A percentile compares a stretch with the other conserved stretches of the same genome.
phyloP scores from a whole-genome alignment of 441 rosid genomes.

The Geranium incanum region DNA sequence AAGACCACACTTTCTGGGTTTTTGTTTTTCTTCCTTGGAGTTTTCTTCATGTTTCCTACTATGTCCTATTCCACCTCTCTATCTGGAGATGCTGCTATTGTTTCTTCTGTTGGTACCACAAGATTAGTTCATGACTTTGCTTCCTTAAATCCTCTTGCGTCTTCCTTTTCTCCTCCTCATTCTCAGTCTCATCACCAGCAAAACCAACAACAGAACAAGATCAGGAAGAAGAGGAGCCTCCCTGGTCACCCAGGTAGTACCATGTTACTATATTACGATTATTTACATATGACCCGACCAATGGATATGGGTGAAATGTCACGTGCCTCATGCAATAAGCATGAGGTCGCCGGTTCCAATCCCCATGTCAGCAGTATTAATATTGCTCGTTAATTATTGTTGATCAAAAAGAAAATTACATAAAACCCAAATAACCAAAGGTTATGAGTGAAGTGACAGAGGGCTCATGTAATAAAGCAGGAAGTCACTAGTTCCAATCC shows the following conservation, averaged over 20 bases:
- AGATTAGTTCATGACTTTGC: conserved; percentile 35
- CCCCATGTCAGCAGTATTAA: too few relatives aligned
- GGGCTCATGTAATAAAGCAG: too few relatives aligned
- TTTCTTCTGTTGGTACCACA: conserved; percentile 48
- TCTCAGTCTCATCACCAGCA: conserved; percentile 31
- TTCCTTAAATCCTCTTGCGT: conserved; percentile 28
- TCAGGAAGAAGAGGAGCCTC: conserved; percentile 76
- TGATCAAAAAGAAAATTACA: too few relatives aligned
- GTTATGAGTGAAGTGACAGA: too few relatives aligned
- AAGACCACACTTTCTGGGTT: conserved; percentile 30
- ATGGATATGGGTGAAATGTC: too few relatives aligned
- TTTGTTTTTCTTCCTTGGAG: conserved; percentile 42
- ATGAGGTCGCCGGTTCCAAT: too few relatives aligned
- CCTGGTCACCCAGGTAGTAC: conserved; percentile 83
- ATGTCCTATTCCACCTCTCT: conserved; percentile 60
- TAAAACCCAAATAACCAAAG: too few relatives aligned
- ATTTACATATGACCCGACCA: too few relatives aligned
- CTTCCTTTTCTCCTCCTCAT: conserved; percentile 28
- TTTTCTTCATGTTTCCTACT: conserved; percentile 51
- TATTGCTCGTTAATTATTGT: too few relatives aligned
- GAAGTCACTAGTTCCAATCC: too few relatives aligned
- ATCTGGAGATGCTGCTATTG: conserved; percentile 51
- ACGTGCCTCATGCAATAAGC: too few relatives aligned
- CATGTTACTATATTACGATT: too few relatives aligned
- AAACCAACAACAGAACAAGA: conserved; percentile 30